phyloP scores from a whole-genome alignment of 768 basidiomycete genomes.

The Lentinus tigrinus region DNA sequence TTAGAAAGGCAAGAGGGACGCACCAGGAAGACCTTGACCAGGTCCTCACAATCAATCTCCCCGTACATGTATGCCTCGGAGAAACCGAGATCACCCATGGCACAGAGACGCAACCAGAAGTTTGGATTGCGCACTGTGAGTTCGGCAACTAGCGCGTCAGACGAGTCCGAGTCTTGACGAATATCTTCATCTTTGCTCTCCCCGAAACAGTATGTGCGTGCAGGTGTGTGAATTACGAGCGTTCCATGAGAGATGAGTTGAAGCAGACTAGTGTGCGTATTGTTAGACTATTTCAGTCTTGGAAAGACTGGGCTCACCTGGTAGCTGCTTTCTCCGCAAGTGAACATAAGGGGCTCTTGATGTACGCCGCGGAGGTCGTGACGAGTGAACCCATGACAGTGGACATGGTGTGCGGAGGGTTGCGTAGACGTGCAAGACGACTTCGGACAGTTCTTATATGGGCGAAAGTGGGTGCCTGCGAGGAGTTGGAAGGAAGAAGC shows the following conservation, averaged over 20 bases:
- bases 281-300: not conserved
- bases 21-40: slow-evolving; percentile 65
- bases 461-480: no score
- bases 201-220: slow-evolving; percentile 47
- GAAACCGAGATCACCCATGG: slow-evolving; percentile 70
- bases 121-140: slow-evolving; percentile 33
- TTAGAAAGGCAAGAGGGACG: slow-evolving; percentile 18
- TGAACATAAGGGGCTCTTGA: slow-evolving; percentile 10
- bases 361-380: not conserved
- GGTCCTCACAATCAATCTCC: slow-evolving; percentile 65
- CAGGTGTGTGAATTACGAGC: slow-evolving; percentile 45
- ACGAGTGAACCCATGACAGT: not conserved
- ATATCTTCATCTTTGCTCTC: not conserved
- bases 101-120: slow-evolving; percentile 59
- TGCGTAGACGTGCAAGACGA: no score
- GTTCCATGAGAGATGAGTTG: slow-evolving; percentile 45
- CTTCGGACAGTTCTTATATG: no score
- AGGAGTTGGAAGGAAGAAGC: no score
- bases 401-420: not conserved
- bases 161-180: not conserved
- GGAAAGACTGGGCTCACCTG: not conserved
- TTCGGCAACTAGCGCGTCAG: slow-evolving; percentile 7
- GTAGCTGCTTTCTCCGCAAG: slow-evolving; percentile 15
- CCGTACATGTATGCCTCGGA: slow-evolving; percentile 80
- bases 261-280: slow-evolving; percentile 4